Percentiles rank a stretch among this genome's conserved stretches.
phyloP scores from a whole-genome alignment of 208 protist species.

The Histomonas meleagridis region DNA sequence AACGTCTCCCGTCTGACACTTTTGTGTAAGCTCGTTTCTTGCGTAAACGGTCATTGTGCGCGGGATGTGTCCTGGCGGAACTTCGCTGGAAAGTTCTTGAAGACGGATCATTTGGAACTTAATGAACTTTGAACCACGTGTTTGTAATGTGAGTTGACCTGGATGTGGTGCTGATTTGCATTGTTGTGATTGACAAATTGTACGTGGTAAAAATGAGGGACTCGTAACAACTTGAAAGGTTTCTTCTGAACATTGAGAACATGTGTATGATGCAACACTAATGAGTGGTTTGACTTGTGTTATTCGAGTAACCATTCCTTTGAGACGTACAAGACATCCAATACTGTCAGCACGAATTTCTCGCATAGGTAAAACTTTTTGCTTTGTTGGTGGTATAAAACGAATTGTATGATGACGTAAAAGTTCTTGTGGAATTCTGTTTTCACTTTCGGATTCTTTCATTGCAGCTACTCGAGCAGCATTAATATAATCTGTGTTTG shows the following conservation, averaged over 20 bases:
- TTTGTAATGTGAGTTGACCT: conserved; percentile 59
- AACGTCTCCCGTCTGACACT: conserved; percentile 59
- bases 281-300: conserved; percentile 67
- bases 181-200: conserved; percentile 47
- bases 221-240: conserved; percentile 63
- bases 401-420: not conserved
- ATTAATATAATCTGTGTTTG: not conserved
- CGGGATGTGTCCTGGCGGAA: conserved; percentile 68
- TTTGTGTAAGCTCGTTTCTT: conserved; percentile 58
- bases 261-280: conserved; percentile 67
- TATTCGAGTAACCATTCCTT: conserved; percentile 63
- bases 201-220: conserved; percentile 57
- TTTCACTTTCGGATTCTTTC: not conserved
- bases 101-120: conserved; percentile 71
- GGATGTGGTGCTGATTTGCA: conserved; percentile 51
- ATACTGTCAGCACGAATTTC: conserved; percentile 45
- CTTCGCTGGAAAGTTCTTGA: conserved; percentile 60
- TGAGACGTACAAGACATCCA: conserved; percentile 52
- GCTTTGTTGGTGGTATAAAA: not conserved
- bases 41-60: conserved; percentile 61
- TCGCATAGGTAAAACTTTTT: not conserved
- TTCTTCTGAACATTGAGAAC: conserved; percentile 62
- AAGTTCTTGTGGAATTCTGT: not conserved
- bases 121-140: conserved; percentile 67
- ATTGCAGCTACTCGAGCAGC: not conserved